Percentiles rank a stretch among this genome's conserved stretches.
These are phyloP conservation scores for Smittium culicis DNA, from an alignment of 371 early-diverging fungal genomes.

Conservation along the genomic window DNA sequence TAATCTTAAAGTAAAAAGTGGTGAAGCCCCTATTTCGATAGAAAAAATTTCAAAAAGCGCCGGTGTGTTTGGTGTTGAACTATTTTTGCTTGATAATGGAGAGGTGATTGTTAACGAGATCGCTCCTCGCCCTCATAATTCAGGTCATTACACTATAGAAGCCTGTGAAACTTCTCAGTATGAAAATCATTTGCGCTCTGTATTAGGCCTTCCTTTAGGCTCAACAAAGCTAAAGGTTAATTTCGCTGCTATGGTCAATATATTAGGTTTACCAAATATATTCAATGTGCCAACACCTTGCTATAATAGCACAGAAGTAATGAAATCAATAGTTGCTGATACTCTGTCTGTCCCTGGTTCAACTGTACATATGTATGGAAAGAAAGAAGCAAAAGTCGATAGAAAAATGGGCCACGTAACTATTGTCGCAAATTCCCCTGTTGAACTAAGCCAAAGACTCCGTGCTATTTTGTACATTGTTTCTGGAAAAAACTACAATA, in stretches of 20 bases:
- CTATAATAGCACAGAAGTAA: slow-evolving; percentile 32
- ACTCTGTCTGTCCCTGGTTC: slow-evolving; percentile 67
- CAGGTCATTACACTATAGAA: slow-evolving; percentile 95
- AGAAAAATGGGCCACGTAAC: slow-evolving; percentile 97
- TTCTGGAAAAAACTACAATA: slow-evolving; percentile 15
- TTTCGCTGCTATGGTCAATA: slow-evolving; percentile 83
- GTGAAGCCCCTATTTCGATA: neutral
- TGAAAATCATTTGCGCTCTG: slow-evolving; percentile 91
- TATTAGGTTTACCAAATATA: slow-evolving; percentile 76
- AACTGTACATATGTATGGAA: slow-evolving; percentile 87
- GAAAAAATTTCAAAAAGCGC: slow-evolving; percentile 42
- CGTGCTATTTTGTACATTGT: slow-evolving; percentile 31
- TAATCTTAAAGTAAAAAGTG: neutral
- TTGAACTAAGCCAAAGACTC: slow-evolving; percentile 49
- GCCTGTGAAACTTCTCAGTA: slow-evolving; percentile 93
- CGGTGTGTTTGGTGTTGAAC: slow-evolving; percentile 92
- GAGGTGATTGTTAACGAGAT: slow-evolving; percentile 81
- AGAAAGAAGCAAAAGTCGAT: slow-evolving; percentile 65
- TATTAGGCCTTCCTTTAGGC: slow-evolving; percentile 86
- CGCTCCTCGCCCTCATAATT: slow-evolving; percentile 96
- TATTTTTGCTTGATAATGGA: slow-evolving; percentile 81
- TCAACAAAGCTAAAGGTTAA: slow-evolving; percentile 75
- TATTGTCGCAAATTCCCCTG: slow-evolving; percentile 67
- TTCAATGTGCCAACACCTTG: slow-evolving; percentile 51
- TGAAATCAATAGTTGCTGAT: slow-evolving; percentile 32